Percentiles rank a stretch among this genome's conserved stretches.
These are phyloP conservation scores for Claviceps pusilla DNA, from an alignment of 2,329 filamentous ascomycete species.

Conservation along the genomic window DNA sequence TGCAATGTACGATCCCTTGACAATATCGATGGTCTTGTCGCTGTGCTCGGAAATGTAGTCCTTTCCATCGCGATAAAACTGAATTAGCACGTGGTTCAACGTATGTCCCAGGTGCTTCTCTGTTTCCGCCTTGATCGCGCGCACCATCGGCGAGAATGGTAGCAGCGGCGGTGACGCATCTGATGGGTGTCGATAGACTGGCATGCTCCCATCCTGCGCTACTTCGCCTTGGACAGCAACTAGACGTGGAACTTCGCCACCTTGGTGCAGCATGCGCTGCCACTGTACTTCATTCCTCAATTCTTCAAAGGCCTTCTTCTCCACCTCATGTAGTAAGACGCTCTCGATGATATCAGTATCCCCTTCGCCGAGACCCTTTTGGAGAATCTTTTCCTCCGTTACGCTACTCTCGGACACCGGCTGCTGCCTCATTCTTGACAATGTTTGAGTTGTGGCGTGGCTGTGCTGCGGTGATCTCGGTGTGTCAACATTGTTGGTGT, in stretches of 20 bases:
- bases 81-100: conserved; percentile 84
- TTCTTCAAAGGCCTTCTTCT: conserved; percentile 49
- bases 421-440: background rate
- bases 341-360: conserved; percentile 63
- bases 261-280: conserved; percentile 85
- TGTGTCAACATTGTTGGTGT: background rate
- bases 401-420: background rate
- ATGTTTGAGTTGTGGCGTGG: background rate
- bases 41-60: conserved; percentile 96
- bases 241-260: conserved; percentile 78
- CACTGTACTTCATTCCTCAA: conserved; percentile 65
- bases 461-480: background rate
- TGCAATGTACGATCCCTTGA: conserved; percentile 64
- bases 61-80: conserved; percentile 74
- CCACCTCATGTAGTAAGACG: conserved; percentile 44
- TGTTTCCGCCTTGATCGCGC: conserved; percentile 50
- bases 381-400: conserved; percentile 9
- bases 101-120: conserved; percentile 62
- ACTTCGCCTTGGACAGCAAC: conserved; percentile 76
- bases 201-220: conserved; percentile 54
- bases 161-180: conserved; percentile 71
- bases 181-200: conserved; percentile 87
- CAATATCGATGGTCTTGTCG: conserved; percentile 91
- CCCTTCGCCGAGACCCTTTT: conserved; percentile 56
- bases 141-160: conserved; percentile 60